phyloP scores from a whole-genome alignment of 2,329 filamentous ascomycete genomes.

The Metarhizium anisopliae region DNA sequence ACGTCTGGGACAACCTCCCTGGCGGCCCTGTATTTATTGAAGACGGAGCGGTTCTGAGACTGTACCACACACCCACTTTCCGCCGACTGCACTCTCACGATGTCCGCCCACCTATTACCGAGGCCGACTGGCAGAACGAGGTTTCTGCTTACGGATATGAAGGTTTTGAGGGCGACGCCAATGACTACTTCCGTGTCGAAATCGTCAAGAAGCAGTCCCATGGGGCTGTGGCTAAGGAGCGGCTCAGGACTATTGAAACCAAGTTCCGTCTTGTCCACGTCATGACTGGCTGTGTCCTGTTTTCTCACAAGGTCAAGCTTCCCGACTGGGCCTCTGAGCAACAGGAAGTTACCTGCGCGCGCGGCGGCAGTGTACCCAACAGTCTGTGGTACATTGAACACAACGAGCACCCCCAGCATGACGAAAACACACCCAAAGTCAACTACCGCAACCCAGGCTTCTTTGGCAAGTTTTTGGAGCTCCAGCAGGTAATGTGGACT shows the following conservation, averaged over 20 bases:
- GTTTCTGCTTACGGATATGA: conserved; percentile 96
- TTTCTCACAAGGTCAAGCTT: conserved; percentile 98
- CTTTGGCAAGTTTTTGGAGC: conserved; percentile 94
- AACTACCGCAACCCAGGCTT: conserved; percentile 94
- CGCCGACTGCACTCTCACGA: conserved; percentile 95
- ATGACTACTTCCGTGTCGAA: conserved; percentile 90
- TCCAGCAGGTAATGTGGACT: conserved; percentile 97
- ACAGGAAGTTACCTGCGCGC: conserved; percentile 97
- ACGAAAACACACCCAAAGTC: conserved; percentile 74
- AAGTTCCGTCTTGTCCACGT: conserved; percentile 93
- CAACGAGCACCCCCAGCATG: conserved; percentile 75
- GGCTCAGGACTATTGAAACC: conserved; percentile 86
- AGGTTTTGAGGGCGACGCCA: conserved; percentile 92
- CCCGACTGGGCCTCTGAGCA: conserved; percentile 97
- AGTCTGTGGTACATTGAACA: conserved; percentile 94
- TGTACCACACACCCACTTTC: conserved; percentile 77
- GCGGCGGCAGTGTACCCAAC: conserved; percentile 85
- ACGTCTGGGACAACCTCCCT: conserved; percentile 69
- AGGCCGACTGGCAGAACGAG: conserved; percentile 92
- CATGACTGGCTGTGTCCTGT: conserved; percentile 93
- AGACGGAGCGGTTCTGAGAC: conserved; percentile 69
- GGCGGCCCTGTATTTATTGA: conserved; percentile 57
- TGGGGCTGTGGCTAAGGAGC: conserved; percentile 67
- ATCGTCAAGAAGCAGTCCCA: conserved; percentile 87
- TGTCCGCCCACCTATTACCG: conserved; percentile 74